phyloP scores from a whole-genome alignment of 306 rosid genomes.

The Pyrus pyrifolia region DNA sequence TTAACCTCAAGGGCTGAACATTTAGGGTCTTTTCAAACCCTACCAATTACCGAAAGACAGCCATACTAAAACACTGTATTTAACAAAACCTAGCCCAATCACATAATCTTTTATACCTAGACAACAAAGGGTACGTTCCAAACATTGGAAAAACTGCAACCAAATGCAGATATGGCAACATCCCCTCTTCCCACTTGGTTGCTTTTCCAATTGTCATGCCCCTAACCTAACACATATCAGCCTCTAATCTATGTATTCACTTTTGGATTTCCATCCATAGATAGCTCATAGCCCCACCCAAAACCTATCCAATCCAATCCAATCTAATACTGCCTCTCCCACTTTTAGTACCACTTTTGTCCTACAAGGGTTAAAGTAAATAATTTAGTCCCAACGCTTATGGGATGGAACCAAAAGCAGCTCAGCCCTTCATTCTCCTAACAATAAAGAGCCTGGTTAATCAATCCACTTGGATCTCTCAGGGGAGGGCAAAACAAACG shows the following conservation, averaged over 20 bases:
- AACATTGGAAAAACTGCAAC: not conserved
- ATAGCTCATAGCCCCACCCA: not conserved
- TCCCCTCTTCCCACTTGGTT: not conserved
- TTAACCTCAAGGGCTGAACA: too few species aligned
- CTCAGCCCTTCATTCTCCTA: too few species aligned
- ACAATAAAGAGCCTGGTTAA: too few species aligned
- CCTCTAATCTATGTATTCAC: not conserved
- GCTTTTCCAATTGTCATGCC: not conserved
- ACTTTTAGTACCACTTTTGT: not conserved
- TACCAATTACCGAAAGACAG: too few species aligned
- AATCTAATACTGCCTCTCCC: not conserved
- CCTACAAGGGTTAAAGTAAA: too few species aligned
- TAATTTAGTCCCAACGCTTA: too few species aligned
- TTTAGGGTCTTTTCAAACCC: too few species aligned
- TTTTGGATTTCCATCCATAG: not conserved
- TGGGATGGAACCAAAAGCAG: too few species aligned
- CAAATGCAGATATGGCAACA: not conserved
- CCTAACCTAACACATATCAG: not conserved
- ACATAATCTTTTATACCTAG: not conserved
- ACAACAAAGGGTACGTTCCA: not conserved
- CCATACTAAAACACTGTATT: too few species aligned
- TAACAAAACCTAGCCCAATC: not conserved
- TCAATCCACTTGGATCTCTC: too few species aligned
- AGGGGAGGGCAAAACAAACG: too few species aligned
- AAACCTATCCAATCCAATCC: not conserved